Conservation (phyloP, 1,284 basidiomycete species). For the Puccinia horiana region DNA sequence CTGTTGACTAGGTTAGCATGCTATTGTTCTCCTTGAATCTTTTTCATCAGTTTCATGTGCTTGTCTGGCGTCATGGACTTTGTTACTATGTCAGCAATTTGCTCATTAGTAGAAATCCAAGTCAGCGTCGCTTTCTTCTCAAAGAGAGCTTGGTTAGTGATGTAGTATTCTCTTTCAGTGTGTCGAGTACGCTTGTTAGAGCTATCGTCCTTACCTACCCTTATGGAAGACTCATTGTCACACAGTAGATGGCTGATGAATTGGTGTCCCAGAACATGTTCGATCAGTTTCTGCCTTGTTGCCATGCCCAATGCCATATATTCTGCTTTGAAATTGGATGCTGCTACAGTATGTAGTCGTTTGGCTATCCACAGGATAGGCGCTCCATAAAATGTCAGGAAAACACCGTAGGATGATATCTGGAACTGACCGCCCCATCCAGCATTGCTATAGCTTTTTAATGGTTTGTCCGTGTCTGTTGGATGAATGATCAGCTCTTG, state of each 20-base stretch:
- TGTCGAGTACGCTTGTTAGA: too few relatives aligned
- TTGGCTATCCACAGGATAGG: conserved; percentile 6
- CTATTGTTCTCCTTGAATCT: too few relatives aligned
- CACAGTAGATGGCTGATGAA: background rate
- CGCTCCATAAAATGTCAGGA: background rate
- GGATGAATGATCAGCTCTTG: background rate
- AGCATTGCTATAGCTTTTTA: conserved; percentile 3
- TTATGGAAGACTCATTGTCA: background rate
- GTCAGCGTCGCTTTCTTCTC: background rate
- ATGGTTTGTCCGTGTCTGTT: background rate
- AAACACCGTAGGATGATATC: conserved; percentile 11
- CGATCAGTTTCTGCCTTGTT: background rate
- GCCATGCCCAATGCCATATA: conserved; percentile 2
- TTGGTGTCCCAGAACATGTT: background rate
- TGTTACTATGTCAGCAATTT: background rate
- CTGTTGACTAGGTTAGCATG: too few relatives aligned
- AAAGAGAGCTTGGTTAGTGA: conserved; percentile 3
- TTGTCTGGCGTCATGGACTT: background rate
- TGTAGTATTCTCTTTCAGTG: background rate
- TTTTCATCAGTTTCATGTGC: too few relatives aligned
- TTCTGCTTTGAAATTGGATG: conserved; percentile 18
- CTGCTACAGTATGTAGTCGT: background rate
- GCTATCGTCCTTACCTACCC: background rate
- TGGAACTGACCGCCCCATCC: conserved; percentile 1
- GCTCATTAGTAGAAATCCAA: background rate